These are phyloP conservation scores for Nemania sp. DNA, from an alignment of 2,329 filamentous ascomycete species.

Conservation along the genomic window DNA sequence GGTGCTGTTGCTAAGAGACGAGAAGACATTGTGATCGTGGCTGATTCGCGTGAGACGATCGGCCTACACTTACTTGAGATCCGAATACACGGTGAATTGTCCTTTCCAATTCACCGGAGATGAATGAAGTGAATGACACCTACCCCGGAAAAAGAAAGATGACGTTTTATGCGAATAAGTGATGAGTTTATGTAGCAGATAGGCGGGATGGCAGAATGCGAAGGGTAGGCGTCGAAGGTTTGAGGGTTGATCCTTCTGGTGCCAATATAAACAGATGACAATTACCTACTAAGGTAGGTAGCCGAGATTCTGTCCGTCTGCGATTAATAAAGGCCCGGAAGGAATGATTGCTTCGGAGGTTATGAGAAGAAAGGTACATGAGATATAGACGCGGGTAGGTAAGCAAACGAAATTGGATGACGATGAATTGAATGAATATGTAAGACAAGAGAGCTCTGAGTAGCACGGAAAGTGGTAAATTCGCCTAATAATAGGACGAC, in stretches of 20 bases:
- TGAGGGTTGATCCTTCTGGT: constrained; percentile 3
- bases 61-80: constrained; percentile 33
- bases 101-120: constrained; percentile 4
- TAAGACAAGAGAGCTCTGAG: constrained; percentile 8
- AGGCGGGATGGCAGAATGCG: neutral
- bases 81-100: neutral
- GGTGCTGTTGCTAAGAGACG: constrained; percentile 29
- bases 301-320: constrained; percentile 15
- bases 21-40: constrained; percentile 29
- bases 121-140: constrained; percentile 3
- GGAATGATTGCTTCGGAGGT: neutral
- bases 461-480: constrained; percentile 10
- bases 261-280: constrained; percentile 13
- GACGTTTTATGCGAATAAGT: neutral
- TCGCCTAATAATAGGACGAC: constrained; percentile 16
- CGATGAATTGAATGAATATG: constrained; percentile 11
- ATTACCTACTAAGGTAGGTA: constrained; percentile 15
- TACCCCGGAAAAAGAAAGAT: neutral
- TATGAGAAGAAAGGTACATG: neutral
- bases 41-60: constrained; percentile 28
- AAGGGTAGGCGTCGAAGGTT: constrained; percentile 8
- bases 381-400: neutral
- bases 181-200: neutral
- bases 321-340: neutral
- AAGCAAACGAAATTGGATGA: neutral